A percentile compares a stretch with the other conserved stretches of the same genome.
Evolutionary conservation across 768 basidiomycete genomes (phyloP).

Genomic region (Tylopilus felleus): DNA sequence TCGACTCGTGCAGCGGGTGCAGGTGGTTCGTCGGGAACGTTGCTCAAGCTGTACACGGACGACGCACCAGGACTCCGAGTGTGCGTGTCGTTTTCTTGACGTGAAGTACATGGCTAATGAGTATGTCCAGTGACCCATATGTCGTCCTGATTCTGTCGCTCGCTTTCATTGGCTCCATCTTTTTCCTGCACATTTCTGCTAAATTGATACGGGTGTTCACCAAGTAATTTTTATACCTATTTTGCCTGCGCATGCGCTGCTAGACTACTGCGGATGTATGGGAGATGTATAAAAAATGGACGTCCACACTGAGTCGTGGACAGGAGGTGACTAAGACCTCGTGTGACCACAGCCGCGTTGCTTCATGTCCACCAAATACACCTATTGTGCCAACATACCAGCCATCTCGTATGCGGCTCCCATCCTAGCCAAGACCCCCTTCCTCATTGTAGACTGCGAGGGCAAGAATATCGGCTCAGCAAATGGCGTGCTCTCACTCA

Average conservation of each 20-base stretch:
- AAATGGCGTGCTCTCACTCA: slow-evolving; percentile 34
- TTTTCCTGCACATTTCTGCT: slow-evolving; percentile 97
- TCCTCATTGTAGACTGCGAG: slow-evolving; percentile 40
- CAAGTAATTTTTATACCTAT: slow-evolving; percentile 45
- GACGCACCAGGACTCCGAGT: slow-evolving; percentile 96
- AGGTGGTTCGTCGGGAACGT: slow-evolving; percentile 95
- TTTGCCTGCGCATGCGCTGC: not conserved
- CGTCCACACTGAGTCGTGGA: not conserved
- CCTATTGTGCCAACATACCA: slow-evolving; percentile 13
- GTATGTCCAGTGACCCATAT: slow-evolving; percentile 75
- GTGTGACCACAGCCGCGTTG: not conserved
- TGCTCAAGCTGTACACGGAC: slow-evolving; percentile 98
- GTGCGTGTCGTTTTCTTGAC: slow-evolving; percentile 51
- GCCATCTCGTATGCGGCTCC: slow-evolving; percentile 17
- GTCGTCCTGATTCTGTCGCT: slow-evolving; percentile 94
- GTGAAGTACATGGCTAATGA: slow-evolving; percentile 2
- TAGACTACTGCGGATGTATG: not conserved
- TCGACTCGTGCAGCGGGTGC: slow-evolving; percentile 89
- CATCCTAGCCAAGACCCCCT: slow-evolving; percentile 21
- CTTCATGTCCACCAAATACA: slow-evolving; percentile 23
- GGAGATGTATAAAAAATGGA: not conserved
- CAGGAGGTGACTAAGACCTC: slow-evolving; percentile 5
- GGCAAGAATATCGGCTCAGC: slow-evolving; percentile 33
- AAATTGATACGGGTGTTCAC: slow-evolving; percentile 90
- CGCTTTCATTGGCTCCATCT: slow-evolving; percentile 96